A percentile compares a stretch with the other conserved stretches of the same genome.
Conservation (phyloP, 306 rosid species). For the Urtica urens region DNA sequence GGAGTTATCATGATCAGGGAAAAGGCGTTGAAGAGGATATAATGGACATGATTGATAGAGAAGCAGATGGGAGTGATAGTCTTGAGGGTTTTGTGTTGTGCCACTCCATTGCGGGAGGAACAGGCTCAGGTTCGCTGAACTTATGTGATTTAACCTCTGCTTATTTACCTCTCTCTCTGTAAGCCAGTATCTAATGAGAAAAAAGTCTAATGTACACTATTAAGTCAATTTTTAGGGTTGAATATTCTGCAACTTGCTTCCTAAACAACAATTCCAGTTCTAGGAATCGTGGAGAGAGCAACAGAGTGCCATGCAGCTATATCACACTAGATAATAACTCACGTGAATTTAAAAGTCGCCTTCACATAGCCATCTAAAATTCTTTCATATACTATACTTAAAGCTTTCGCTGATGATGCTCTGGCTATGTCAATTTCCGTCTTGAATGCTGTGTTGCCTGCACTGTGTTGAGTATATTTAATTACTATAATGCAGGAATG, state of each 20-base stretch:
- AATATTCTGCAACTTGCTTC: too few relatives aligned
- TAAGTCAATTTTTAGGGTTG: too few relatives aligned
- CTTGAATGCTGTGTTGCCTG: background rate
- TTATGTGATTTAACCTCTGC: background rate
- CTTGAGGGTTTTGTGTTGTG: conserved; percentile 99
- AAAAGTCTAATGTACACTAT: too few relatives aligned
- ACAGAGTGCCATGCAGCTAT: background rate
- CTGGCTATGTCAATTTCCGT: background rate
- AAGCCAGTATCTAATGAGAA: background rate
- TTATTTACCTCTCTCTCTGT: background rate
- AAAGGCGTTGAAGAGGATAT: conserved; percentile 96
- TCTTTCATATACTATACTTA: background rate
- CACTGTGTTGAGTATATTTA: background rate
- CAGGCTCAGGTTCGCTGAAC: conserved; percentile 73
- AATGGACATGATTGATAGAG: conserved; percentile 99
- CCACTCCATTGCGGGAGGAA: conserved; percentile 98
- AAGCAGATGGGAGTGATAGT: conserved; percentile 99
- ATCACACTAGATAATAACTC: background rate
- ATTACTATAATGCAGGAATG: conserved; percentile 48
- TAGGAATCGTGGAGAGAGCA: background rate
- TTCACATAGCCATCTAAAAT: background rate
- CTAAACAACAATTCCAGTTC: too few relatives aligned
- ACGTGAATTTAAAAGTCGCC: background rate
- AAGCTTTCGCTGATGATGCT: background rate
- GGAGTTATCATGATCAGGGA: conserved; percentile 42